Base-by-base conservation (phyloP, 179 eudicot genomes). In the Beta corolliflora region DNA sequence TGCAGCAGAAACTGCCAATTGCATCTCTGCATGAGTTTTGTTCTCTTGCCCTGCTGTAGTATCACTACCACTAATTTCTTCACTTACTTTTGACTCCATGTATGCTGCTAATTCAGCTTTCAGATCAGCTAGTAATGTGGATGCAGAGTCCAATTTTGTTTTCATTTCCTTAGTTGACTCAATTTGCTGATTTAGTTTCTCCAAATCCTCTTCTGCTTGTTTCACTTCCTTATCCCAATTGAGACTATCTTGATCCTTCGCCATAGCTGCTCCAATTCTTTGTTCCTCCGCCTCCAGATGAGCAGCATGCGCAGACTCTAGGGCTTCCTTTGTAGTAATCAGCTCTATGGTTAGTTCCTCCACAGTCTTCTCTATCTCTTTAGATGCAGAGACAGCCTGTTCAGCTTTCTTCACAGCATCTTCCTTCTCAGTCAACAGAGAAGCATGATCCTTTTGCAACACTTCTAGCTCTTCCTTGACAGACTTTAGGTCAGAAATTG, bases 241-340 rank as follows among this genome's bases (percentile, higher is more conserved):
- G 31, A 88, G 83, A 75, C 55, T 76, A 64, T 93, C 95, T 73
- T 92, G 90, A 68, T 97, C 97, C 79, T 84, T 89, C 1, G 88
- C 97, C 95, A 91, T 86, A 63, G 89, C 82, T 11, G 93, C 91
- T 81, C 92, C 94, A 75, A 86, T 87, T 71, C 95, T 88, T 18
- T 92, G 91, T 46, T 93, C 97, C 88, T 93, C 98, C 0, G 92
- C 95, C 88, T 97, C 95, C 59, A 94, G 65, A 84, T 94, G 97
- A 41, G 92, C 90, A 55, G 91, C 94, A 61, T 90, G 97, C 12
- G 94, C 93, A 36, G 92, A 89, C 58, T 92, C 95, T 75, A 97
- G 80, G 1, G 94, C 81, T 87, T 93, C 97, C 84, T 94, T 93
- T 3, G 89, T 53, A n/a, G 93, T 78, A 60, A 92, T 93, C 77